A percentile compares a stretch with the other conserved stretches of the same genome.
phyloP scores from a whole-genome alignment of 331 rosid species.

The Saraca asoca region DNA sequence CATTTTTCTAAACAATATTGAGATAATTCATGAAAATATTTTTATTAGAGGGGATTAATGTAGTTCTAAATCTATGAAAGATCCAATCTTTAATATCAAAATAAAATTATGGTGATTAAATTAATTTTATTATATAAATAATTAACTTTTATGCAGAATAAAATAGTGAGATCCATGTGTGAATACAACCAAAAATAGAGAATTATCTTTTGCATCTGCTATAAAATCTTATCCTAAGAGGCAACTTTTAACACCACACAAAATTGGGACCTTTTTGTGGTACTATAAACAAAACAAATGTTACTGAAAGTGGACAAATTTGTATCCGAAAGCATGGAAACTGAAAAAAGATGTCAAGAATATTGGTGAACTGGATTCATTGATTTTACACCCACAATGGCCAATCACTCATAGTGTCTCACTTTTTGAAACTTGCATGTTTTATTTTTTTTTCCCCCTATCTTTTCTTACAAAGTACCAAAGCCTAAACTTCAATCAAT shows the following conservation, averaged over 20 bases:
- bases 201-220: neutral
- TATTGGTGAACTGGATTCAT: conserved; percentile 25
- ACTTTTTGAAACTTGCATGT: neutral
- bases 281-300: conserved; percentile 24
- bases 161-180: no score
- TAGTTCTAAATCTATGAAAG: no score
- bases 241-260: conserved; percentile 3
- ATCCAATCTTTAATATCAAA: no score
- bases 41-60: no score
- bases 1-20: no score
- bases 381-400: conserved; percentile 24
- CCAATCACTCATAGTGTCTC: conserved; percentile 9
- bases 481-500: no score
- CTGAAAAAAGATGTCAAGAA: conserved; percentile 3
- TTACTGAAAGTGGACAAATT: conserved; percentile 22
- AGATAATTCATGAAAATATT: no score
- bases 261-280: conserved; percentile 3
- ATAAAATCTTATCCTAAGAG: neutral
- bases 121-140: no score
- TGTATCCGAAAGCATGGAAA: neutral
- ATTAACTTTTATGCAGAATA: no score
- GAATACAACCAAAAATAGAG: conserved; percentile 15
- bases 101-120: no score
- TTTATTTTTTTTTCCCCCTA: conserved; percentile 24
- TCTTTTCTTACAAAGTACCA: no score